Evolutionary conservation across 2,329 filamentous ascomycete genomes (phyloP).

Genomic region (Beauveria asiatica): DNA sequence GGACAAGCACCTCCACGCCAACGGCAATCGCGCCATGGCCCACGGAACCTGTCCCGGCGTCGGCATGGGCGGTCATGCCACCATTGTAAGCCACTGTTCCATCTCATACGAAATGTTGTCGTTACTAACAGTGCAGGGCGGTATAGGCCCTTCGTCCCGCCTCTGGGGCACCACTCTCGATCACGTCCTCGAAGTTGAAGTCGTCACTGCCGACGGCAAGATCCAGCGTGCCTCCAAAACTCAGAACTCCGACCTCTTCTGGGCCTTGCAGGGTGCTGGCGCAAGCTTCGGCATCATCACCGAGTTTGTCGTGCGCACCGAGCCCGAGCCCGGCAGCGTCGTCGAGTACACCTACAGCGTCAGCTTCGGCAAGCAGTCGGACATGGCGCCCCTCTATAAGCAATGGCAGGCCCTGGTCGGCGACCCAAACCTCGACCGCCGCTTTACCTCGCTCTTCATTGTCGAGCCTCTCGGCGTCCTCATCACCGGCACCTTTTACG

Average conservation of each 20-base stretch:
- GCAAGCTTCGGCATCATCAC: constrained; percentile 50
- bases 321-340: constrained; percentile 44
- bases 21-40: constrained; percentile 47
- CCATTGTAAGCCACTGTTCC: constrained; percentile 33
- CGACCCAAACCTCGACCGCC: constrained; percentile 46
- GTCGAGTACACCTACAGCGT: constrained; percentile 52
- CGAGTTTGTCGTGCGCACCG: constrained; percentile 47
- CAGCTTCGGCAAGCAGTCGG: constrained; percentile 36
- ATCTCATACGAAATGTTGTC: no score
- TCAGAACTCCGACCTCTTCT: constrained; percentile 47
- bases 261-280: constrained; percentile 46
- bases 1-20: constrained; percentile 38
- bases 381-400: constrained; percentile 41
- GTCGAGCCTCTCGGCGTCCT: constrained; percentile 44
- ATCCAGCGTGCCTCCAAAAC: constrained; percentile 38
- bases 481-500: constrained; percentile 54
- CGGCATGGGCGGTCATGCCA: constrained; percentile 50
- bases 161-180: constrained; percentile 52
- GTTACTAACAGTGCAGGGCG: constrained; percentile 28
- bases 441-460: constrained; percentile 50
- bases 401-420: constrained; percentile 50
- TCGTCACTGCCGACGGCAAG: constrained; percentile 47
- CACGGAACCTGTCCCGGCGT: constrained; percentile 53
- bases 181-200: constrained; percentile 45
- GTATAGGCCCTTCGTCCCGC: constrained; percentile 48